Percentiles rank a stretch among this genome's conserved stretches.
Evolutionary conservation across 352 stramenopile species (phyloP).

Genomic region (Phytophthora pluvialis): DNA sequence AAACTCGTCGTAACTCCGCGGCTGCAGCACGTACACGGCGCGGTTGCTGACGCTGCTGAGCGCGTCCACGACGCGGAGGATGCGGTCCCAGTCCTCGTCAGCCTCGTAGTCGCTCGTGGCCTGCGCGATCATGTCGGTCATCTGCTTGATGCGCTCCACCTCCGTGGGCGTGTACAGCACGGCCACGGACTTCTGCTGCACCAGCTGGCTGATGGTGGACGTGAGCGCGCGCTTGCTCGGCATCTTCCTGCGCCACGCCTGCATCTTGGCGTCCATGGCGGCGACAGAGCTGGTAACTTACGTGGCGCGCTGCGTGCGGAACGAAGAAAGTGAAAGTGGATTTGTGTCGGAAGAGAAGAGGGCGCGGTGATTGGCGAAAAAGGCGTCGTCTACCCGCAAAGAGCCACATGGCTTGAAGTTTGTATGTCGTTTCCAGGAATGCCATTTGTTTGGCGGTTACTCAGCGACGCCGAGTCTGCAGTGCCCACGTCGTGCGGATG

Average conservation of each 20-base stretch:
- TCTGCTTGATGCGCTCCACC: conserved; percentile 75
- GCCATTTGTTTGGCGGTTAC: background rate
- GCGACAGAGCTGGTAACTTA: background rate
- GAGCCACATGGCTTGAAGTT: conserved; percentile 8
- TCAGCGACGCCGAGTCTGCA: background rate
- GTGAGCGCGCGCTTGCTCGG: conserved; percentile 76
- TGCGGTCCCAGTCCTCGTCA: conserved; percentile 76
- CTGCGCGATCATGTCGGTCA: conserved; percentile 71
- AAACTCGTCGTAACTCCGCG: background rate
- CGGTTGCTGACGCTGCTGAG: conserved; percentile 70
- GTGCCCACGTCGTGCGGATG: too few species aligned
- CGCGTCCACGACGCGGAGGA: conserved; percentile 80
- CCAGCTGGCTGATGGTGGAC: conserved; percentile 65
- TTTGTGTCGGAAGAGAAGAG: conserved; percentile 22
- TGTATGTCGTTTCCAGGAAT: conserved; percentile 6
- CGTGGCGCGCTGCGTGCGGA: conserved; percentile 20
- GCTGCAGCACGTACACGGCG: conserved; percentile 44
- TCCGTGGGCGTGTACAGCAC: conserved; percentile 78
- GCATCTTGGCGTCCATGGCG: conserved; percentile 73
- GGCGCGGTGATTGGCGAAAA: conserved; percentile 23
- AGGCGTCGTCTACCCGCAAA: conserved; percentile 14
- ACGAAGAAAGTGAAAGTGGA: conserved; percentile 8
- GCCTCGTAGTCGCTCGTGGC: conserved; percentile 79
- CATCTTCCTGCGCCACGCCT: conserved; percentile 69
- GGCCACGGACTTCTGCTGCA: conserved; percentile 83